A percentile compares a stretch with the other conserved stretches of the same genome.
phyloP scores from a whole-genome alignment of 2,329 filamentous ascomycete species.

The Thielaviopsis ethacetica region DNA sequence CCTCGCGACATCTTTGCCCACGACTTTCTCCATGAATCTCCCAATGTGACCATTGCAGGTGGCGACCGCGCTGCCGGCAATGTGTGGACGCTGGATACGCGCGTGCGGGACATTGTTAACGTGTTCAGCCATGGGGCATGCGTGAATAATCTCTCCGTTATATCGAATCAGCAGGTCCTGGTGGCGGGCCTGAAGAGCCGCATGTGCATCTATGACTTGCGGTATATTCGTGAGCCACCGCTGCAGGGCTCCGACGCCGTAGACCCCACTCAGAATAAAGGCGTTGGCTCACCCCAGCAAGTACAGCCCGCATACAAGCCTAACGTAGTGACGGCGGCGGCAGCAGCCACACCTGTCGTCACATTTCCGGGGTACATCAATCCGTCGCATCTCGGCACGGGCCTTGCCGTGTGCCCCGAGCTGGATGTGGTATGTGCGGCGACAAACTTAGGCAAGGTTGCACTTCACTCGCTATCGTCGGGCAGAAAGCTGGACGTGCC shows the following conservation, averaged over 20 bases:
- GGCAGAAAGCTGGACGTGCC: conserved; percentile 23
- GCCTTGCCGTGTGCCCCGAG: conserved; percentile 33
- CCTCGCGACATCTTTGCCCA: conserved; percentile 9
- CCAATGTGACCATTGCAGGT: conserved; percentile 9
- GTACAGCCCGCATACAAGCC: not conserved
- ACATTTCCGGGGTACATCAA: conserved; percentile 35
- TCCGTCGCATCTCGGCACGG: conserved; percentile 28
- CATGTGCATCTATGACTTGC: conserved; percentile 41
- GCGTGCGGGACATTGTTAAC: conserved; percentile 3
- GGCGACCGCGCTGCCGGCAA: not conserved
- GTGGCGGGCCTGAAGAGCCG: conserved; percentile 32
- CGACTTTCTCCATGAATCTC: conserved; percentile 8
- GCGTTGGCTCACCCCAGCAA: not conserved
- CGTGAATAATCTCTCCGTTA: not conserved
- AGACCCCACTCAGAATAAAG: not conserved
- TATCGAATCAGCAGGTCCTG: conserved; percentile 25
- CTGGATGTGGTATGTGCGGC: conserved; percentile 36
- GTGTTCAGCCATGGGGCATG: conserved; percentile 4
- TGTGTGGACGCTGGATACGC: conserved; percentile 9
- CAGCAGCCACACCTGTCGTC: conserved; percentile 24
- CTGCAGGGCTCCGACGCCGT: not conserved
- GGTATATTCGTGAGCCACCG: conserved; percentile 20
- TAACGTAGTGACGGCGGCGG: not conserved
- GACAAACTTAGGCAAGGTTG: conserved; percentile 32
- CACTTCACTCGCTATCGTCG: conserved; percentile 31